phyloP scores from a whole-genome alignment of 148 eudicot species.

The Camellia sinensis region DNA sequence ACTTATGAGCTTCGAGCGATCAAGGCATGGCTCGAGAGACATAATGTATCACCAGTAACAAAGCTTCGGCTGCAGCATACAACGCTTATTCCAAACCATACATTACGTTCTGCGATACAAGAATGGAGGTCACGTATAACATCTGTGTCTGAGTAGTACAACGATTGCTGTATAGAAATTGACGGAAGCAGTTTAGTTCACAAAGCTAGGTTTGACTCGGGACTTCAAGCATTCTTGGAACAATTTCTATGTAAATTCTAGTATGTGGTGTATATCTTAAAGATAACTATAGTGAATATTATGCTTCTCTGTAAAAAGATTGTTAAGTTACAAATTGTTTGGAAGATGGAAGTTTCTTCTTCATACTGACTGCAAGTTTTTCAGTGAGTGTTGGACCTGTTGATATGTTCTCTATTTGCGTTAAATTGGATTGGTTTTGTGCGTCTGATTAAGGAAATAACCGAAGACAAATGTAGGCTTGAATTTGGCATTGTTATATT shows the following conservation, averaged over 20 bases:
- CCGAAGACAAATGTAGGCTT: neutral
- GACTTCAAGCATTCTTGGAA: neutral
- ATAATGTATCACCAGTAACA: conserved; percentile 69
- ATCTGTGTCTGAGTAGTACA: conserved; percentile 21
- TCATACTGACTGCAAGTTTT: neutral
- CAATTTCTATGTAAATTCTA: neutral
- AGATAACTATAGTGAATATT: neutral
- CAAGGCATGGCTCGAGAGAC: conserved; percentile 65
- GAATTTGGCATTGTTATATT: no score
- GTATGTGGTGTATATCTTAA: neutral
- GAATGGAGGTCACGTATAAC: conserved; percentile 61
- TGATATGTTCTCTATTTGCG: neutral
- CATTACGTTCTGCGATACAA: conserved; percentile 69
- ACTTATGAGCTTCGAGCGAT: conserved; percentile 88
- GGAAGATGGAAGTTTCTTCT: neutral
- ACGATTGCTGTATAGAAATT: neutral
- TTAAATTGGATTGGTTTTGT: neutral
- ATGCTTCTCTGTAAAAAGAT: neutral
- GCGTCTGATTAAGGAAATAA: neutral
- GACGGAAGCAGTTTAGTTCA: conserved; percentile 1
- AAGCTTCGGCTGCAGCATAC: conserved; percentile 54
- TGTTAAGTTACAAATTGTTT: neutral
- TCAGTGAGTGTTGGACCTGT: neutral
- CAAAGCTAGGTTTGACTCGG: neutral
- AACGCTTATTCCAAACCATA: conserved; percentile 60